Percentiles rank a stretch among this genome's conserved stretches.
phyloP scores from a whole-genome alignment of 2,329 filamentous ascomycete species.

The Fusarium oxysporum region DNA sequence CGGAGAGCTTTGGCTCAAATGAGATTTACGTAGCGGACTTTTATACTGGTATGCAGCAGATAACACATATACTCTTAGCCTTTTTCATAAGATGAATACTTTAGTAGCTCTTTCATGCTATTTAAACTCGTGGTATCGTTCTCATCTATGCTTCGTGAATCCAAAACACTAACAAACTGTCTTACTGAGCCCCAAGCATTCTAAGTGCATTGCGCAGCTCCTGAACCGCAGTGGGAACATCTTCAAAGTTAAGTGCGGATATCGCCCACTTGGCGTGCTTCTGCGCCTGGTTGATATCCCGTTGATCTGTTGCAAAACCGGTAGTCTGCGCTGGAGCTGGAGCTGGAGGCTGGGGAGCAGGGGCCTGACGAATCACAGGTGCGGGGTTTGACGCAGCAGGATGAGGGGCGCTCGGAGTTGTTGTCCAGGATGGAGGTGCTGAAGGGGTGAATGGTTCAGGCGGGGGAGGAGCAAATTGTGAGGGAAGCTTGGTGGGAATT shows the following conservation, averaged over 20 bases:
- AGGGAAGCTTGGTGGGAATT: conserved; percentile 42
- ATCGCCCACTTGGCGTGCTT: conserved; percentile 99
- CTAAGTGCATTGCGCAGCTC: conserved; percentile 83
- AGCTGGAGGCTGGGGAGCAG: conserved; percentile 23
- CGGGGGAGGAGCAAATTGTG: conserved; percentile 40
- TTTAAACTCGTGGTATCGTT: conserved; percentile 32
- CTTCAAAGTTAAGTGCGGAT: conserved; percentile 95
- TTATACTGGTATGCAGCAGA: conserved; percentile 9
- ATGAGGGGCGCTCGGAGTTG: conserved; percentile 38
- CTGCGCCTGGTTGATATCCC: conserved; percentile 83
- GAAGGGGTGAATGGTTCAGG: conserved; percentile 35
- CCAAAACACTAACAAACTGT: neutral
- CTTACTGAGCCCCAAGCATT: conserved; percentile 69
- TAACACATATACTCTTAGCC: conserved; percentile 27
- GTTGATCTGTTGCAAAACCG: conserved; percentile 41
- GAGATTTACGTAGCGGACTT: conserved; percentile 36
- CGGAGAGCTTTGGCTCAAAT: conserved; percentile 15
- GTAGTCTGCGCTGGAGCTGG: conserved; percentile 17
- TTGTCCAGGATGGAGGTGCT: conserved; percentile 38
- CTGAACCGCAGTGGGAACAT: conserved; percentile 88
- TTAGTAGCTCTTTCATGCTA: conserved; percentile 6
- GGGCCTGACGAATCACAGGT: conserved; percentile 33
- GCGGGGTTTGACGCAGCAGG: conserved; percentile 36
- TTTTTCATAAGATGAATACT: conserved; percentile 19
- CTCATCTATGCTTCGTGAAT: conserved; percentile 21